Base-by-base conservation (phyloP, 768 basidiomycete species). In the Lactifluus hygrophoroides region DNA sequence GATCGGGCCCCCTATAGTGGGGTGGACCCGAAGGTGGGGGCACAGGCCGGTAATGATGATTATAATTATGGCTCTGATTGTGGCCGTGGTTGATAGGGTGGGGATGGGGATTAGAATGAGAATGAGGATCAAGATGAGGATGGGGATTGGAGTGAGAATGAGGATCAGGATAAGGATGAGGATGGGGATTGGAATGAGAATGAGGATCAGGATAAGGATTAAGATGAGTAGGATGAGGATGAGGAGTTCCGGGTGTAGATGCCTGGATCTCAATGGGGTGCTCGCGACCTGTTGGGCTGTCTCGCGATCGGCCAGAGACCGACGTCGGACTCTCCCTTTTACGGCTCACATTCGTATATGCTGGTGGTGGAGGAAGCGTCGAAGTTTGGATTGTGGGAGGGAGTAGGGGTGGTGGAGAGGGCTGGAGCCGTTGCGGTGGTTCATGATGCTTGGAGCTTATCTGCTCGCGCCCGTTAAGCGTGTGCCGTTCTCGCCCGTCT, bases 401-500 rank as follows among this genome's bases (percentile, higher is more conserved):
- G 40, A 21, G 58, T 57, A 2, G 60, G 51, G 55, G 60, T 3
- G 37, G 56, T 6, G 57, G 58, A 28, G 52, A 17, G 32, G 23
- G 23, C 49, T 35, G 56, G 25, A 44, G 23, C 21, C 38, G 51
- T 13, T 43, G 60, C 5, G 56, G 30, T 25, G 44, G 57, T 19
- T 13, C 38, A 14, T 60, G 46, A 14, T 53, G 21, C 44, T 51
- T 42, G 5, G 56, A 21, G 19, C 35, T 19, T 16, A 53, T 54
- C 40, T 77, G 78, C 11, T 79, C 76, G 30, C 86, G 69, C 11
- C 88, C 88, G 57, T 91, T 89, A 65, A 91, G 74, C 16, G 80
- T 84, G 65, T 77, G 76, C 2, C 81, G 72, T 66, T 86, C 77
- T 43, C 80, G 79, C 9, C 88, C 88, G 54, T 90, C 85, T 5